Conservation (phyloP, 164 flowering plant species). For the Chimonanthus praecox region DNA sequence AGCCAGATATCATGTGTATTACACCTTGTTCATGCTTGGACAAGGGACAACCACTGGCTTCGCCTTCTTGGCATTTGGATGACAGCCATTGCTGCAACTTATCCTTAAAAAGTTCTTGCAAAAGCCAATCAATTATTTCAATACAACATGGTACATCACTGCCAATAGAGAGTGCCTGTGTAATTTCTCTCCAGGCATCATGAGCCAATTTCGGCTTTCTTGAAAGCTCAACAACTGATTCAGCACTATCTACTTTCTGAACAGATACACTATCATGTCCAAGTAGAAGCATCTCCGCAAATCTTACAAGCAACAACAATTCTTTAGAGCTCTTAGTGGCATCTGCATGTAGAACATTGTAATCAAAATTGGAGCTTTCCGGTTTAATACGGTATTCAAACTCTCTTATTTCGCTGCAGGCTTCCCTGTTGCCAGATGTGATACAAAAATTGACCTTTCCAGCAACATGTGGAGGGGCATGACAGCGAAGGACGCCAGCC, state of each 20-base stretch:
- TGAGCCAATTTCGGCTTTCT: slow-evolving; percentile 33
- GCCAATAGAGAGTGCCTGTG: slow-evolving; percentile 59
- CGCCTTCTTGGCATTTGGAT: slow-evolving; percentile 26
- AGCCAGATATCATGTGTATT: slow-evolving; percentile 81
- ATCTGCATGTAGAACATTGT: slow-evolving; percentile 25
- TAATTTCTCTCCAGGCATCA: slow-evolving; percentile 51
- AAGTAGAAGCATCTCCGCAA: slow-evolving; percentile 65
- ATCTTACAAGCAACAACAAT: slow-evolving; percentile 56
- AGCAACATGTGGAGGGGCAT: slow-evolving; percentile 61
- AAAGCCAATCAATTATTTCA: slow-evolving; percentile 52
- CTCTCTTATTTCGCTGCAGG: slow-evolving; percentile 89
- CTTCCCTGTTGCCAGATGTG: slow-evolving; percentile 68
- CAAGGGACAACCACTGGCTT: slow-evolving; percentile 34
- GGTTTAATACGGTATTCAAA: slow-evolving; percentile 67
- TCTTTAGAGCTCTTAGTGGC: slow-evolving; percentile 49
- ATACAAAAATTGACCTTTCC: slow-evolving; percentile 77
- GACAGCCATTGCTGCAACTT: slow-evolving; percentile 73
- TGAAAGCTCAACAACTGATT: slow-evolving; percentile 22
- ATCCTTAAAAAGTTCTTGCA: slow-evolving; percentile 76
- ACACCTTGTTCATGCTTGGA: slow-evolving; percentile 92
- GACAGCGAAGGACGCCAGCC: slow-evolving; percentile 75
- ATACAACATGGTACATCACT: slow-evolving; percentile 33
- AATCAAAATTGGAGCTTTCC: slow-evolving; percentile 13
- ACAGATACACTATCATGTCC: slow-evolving; percentile 20
- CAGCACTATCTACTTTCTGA: slow-evolving; percentile 28